Base-by-base conservation (phyloP, 2,329 filamentous ascomycete species). In the Cladophialophora carrionii region DNA sequence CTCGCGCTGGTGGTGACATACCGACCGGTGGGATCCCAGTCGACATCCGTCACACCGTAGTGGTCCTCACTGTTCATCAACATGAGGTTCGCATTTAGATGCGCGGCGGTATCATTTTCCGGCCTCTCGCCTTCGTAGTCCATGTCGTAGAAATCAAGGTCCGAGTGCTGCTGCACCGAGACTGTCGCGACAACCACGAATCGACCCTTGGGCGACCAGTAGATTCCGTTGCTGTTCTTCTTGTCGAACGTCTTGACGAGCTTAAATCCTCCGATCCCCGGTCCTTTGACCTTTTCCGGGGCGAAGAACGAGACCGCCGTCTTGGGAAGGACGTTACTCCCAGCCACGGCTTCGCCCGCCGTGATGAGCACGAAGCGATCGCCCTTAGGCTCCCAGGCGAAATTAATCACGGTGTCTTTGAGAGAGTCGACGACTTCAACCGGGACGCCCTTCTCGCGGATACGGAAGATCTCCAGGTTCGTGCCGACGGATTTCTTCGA, bases 191-290 rank as follows among this genome's bases (percentile, higher is more conserved):
- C 88, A 54, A 98, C 89, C 43, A 98, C 94, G 75, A 99, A 99
- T 56, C 95, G 89, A 61, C 95, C 95, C 78, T 89, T 91, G 26
- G 95, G 95, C 22, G 92, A 96, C 95, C 95, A 99, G 87, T 98
- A 98, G 75, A 99, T 99, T 71, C 91, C 93, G 76, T 99, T 99
- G 86, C 90, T 96, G 81, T 96, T 98, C 88, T 98, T 98, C 88
- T 98, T 98, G 74, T 99, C 95, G 62, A 96, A 84, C 8, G 93
- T 98, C 69, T 92, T 88, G 71, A 98, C 88, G 76, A 96, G 91
- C 83, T 94, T 96, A 86, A 98, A 99, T 84, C 96, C 97, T 70
- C 95, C 95, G 24, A 65, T 70, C 26, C 85, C 84, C 59, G 86
- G 80, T 63, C 85, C 91, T 86, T 98, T 99, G 74, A 87, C 82